Percentiles rank a stretch among this genome's conserved stretches.
Evolutionary conservation across 192 early-diverging fungal genomes (phyloP).

Genomic region (Entophlyctis luteolus): DNA sequence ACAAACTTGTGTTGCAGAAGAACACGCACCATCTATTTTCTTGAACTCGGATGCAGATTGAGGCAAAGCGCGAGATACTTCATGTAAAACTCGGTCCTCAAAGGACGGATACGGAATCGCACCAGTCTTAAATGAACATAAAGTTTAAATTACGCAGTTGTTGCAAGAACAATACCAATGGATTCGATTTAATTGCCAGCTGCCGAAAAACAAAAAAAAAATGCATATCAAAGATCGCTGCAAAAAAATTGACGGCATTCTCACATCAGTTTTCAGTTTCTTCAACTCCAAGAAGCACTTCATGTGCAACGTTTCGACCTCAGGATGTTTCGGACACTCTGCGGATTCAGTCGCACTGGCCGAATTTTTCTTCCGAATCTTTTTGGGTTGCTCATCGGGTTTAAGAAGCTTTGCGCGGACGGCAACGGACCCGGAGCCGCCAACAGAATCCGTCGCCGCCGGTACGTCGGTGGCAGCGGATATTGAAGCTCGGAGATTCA

Average conservation of each 20-base stretch:
- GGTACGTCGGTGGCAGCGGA: neutral
- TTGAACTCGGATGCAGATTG: slow-evolving; percentile 8
- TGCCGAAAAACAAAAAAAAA: neutral
- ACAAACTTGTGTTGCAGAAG: neutral
- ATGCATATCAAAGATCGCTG: neutral
- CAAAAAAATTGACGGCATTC: neutral
- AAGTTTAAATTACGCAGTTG: neutral
- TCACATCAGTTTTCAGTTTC: neutral
- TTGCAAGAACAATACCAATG: neutral
- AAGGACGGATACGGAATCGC: neutral
- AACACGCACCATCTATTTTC: neutral
- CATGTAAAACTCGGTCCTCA: slow-evolving; percentile 7
- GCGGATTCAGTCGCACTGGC: neutral
- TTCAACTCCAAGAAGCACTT: neutral
- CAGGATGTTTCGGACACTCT: neutral
- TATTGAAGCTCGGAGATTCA: neutral
- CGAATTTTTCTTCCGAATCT: neutral
- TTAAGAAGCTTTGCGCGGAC: slow-evolving; percentile 2
- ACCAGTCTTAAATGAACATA: slow-evolving; percentile 7
- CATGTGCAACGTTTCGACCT: neutral
- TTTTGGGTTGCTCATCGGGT: neutral
- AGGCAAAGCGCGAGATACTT: slow-evolving; percentile 4
- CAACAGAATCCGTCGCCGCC: neutral
- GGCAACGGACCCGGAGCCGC: too few species aligned
- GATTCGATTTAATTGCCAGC: neutral